Evolutionary conservation across 163 green algal genomes (phyloP).

Genomic region (Chloromonas sp.): DNA sequence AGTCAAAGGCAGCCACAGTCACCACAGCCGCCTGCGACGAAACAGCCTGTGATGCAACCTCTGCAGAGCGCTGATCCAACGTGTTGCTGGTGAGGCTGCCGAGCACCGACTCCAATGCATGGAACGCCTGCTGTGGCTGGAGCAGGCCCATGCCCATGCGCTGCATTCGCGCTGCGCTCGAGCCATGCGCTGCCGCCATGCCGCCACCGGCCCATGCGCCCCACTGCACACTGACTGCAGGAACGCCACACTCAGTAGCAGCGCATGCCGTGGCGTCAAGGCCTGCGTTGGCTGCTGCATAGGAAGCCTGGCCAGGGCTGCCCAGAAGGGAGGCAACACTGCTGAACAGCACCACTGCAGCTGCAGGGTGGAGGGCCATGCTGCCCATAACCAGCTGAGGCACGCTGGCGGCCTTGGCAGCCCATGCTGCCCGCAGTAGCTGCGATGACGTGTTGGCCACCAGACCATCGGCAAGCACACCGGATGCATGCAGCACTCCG

Average conservation of each 20-base stretch:
- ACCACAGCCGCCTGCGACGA: too few relatives aligned
- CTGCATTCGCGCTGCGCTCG: slow-evolving; percentile 25
- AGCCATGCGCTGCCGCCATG: slow-evolving; percentile 69
- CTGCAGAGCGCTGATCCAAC: too few relatives aligned
- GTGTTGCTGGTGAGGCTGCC: slow-evolving; percentile 16
- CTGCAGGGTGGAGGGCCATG: background rate
- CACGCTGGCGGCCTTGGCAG: slow-evolving; percentile 61
- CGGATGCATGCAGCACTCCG: slow-evolving; percentile 47
- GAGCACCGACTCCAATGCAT: slow-evolving; percentile 21
- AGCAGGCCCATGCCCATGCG: slow-evolving; percentile 40
- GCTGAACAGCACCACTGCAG: slow-evolving; percentile 49
- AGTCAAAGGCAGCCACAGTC: too few relatives aligned
- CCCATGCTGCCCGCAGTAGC: slow-evolving; percentile 37
- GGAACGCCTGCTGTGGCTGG: slow-evolving; percentile 27
- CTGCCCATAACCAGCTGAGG: slow-evolving; percentile 21
- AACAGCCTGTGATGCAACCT: too few relatives aligned
- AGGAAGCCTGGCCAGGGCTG: slow-evolving; percentile 82
- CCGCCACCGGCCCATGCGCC: slow-evolving; percentile 75
- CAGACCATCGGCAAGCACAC: slow-evolving; percentile 55
- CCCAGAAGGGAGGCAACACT: slow-evolving; percentile 66
- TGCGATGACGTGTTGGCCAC: slow-evolving; percentile 47
- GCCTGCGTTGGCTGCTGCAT: slow-evolving; percentile 75
- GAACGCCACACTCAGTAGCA: slow-evolving; percentile 11
- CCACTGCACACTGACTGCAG: slow-evolving; percentile 64
- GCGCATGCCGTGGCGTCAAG: slow-evolving; percentile 57